phyloP scores from a whole-genome alignment of 2,329 filamentous ascomycete species.

The Pyrenochaeta sp. region DNA sequence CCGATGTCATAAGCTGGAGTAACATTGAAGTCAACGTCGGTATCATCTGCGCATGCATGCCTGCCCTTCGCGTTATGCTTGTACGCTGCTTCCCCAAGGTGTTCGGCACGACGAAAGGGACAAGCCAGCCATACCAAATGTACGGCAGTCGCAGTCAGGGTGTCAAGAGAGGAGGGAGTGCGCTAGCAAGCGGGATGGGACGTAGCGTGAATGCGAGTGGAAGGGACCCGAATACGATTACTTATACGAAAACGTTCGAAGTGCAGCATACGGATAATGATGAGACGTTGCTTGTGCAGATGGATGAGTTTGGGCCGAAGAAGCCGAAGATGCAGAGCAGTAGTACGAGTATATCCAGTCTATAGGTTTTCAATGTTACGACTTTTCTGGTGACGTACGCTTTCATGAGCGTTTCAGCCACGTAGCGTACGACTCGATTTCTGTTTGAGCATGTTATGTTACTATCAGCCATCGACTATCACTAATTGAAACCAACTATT shows the following conservation, averaged over 20 bases:
- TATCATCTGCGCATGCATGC: conserved; percentile 58
- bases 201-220: conserved; percentile 6
- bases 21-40: conserved; percentile 55
- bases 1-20: conserved; percentile 53
- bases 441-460: too few species aligned
- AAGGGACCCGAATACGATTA: conserved; percentile 14
- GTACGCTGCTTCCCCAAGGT: conserved; percentile 49
- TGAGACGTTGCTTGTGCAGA: conserved; percentile 17
- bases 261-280: conserved; percentile 20
- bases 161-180: conserved; percentile 31
- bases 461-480: too few species aligned
- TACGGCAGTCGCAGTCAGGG: conserved; percentile 27
- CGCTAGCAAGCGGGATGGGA: conserved; percentile 3
- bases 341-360: conserved; percentile 19
- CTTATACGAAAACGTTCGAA: conserved; percentile 24
- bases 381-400: neutral
- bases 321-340: conserved; percentile 7
- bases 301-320: conserved; percentile 8
- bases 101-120: conserved; percentile 44
- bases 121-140: conserved; percentile 20
- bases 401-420: neutral
- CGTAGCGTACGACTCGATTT: neutral
- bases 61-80: conserved; percentile 51
- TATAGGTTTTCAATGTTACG: conserved; percentile 5
- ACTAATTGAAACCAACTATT: too few species aligned